These are phyloP conservation scores for Pleurotus eryngii DNA, from an alignment of 768 basidiomycete species.

Conservation along the genomic window DNA sequence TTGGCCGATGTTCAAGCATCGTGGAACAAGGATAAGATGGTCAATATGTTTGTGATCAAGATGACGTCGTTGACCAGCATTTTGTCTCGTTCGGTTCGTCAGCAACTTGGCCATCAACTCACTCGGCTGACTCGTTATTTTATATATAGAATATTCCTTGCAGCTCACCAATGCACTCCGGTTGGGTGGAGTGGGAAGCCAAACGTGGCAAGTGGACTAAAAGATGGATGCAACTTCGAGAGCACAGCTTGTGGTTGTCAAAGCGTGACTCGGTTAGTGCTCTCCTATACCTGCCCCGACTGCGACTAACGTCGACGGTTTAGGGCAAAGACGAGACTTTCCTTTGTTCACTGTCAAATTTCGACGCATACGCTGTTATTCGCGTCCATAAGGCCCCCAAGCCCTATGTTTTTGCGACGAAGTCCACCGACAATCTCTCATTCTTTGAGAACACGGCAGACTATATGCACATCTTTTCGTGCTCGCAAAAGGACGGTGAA, in stretches of 20 bases:
- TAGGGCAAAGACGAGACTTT: conserved; percentile 83
- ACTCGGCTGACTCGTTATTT: background rate
- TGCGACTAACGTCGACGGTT: background rate
- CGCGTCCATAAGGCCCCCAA: conserved; percentile 81
- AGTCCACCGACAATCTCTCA: conserved; percentile 82
- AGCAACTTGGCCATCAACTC: background rate
- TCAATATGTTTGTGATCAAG: conserved; percentile 81
- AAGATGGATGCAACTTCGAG: conserved; percentile 82
- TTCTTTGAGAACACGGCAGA: conserved; percentile 87
- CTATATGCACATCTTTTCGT: conserved; percentile 84
- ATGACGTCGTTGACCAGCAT: conserved; percentile 60
- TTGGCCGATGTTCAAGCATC: conserved; percentile 74
- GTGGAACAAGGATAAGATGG: conserved; percentile 82
- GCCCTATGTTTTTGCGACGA: conserved; percentile 79
- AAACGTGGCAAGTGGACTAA: conserved; percentile 97
- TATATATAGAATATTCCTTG: conserved; percentile 35
- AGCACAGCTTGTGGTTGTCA: conserved; percentile 82
- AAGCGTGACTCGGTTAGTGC: conserved; percentile 81
- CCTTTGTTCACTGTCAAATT: conserved; percentile 84
- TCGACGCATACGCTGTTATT: conserved; percentile 82
- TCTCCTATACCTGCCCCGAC: conserved; percentile 7
- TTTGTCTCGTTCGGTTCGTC: conserved; percentile 58
- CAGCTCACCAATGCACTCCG: conserved; percentile 42
- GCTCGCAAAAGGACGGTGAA: conserved; percentile 68
- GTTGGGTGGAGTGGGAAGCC: conserved; percentile 84